phyloP scores from a whole-genome alignment of 164 flowering plant species.

The Annona squamosa region DNA sequence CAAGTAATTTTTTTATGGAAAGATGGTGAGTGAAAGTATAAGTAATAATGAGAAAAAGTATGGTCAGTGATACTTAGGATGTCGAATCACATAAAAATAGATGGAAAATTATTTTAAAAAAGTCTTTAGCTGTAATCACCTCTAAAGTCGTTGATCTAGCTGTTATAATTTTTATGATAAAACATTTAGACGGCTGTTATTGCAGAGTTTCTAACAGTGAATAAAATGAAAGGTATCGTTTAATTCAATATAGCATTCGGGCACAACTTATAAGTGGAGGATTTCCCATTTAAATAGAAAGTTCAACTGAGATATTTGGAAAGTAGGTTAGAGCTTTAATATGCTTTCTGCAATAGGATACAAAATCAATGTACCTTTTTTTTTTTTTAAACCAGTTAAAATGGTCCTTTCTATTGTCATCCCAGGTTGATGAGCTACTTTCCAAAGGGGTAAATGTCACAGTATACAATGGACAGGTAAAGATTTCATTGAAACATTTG shows the following conservation, averaged over 20 bases:
- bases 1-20: too few species aligned
- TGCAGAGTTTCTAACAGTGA: not conserved
- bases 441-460: constrained; percentile 74
- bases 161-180: too few species aligned
- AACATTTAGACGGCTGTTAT: too few species aligned
- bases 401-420: not conserved
- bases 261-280: not conserved
- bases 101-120: too few species aligned
- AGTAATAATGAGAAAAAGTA: too few species aligned
- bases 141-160: too few species aligned
- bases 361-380: not conserved
- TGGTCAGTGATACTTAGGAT: too few species aligned
- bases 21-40: too few species aligned
- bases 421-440: constrained; percentile 74
- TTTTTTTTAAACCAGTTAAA: not conserved
- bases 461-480: constrained; percentile 81
- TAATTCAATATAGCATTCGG: not conserved
- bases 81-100: too few species aligned
- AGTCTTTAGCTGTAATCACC: too few species aligned
- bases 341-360: too few species aligned
- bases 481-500: constrained; percentile 1
- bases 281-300: not conserved
- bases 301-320: not conserved
- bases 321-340: not conserved
- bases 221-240: not conserved